Conservation (phyloP, 2,329 filamentous ascomycete genomes). For the Fusarium sp. region DNA sequence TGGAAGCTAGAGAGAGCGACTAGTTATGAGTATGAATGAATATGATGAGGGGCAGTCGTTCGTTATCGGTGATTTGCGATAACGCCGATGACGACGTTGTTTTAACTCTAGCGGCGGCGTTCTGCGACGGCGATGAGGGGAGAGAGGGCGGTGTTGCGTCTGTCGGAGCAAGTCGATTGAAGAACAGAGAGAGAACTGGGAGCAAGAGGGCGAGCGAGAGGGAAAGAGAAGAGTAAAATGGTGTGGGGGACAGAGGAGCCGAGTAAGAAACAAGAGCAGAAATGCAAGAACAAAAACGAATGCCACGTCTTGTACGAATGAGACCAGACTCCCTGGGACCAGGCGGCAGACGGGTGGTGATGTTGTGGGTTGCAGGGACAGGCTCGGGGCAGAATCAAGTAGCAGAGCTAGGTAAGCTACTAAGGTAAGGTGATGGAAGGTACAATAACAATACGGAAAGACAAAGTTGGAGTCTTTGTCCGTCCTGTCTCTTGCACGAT, state of each 20-base stretch:
- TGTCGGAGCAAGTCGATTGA: neutral
- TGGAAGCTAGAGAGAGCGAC: constrained; percentile 22
- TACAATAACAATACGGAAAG: constrained; percentile 24
- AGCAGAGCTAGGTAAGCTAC: constrained; percentile 31
- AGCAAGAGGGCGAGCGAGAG: constrained; percentile 4
- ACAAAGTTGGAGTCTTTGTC: constrained; percentile 41
- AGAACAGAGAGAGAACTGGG: constrained; percentile 1
- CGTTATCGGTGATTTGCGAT: constrained; percentile 49
- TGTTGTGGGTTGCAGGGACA: constrained; percentile 49
- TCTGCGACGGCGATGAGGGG: constrained; percentile 34
- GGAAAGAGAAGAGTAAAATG: constrained; percentile 30
- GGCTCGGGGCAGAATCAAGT: constrained; percentile 45
- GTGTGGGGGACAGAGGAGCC: constrained; percentile 36
- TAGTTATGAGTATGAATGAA: constrained; percentile 28
- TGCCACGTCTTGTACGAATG: constrained; percentile 50
- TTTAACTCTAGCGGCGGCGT: constrained; percentile 45
- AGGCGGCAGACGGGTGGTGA: constrained; percentile 39
- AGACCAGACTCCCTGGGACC: constrained; percentile 39
- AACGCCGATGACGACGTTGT: constrained; percentile 50
- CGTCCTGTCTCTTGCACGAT: constrained; percentile 37
- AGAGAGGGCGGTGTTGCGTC: constrained; percentile 6
- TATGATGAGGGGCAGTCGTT: constrained; percentile 47
- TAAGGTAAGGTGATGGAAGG: constrained; percentile 18
- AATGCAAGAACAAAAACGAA: constrained; percentile 43
- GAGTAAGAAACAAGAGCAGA: constrained; percentile 33